Percentiles rank a stretch among this genome's conserved stretches.
Conservation (phyloP, 192 early-diverging fungal species). For the Backusella australiensis region DNA sequence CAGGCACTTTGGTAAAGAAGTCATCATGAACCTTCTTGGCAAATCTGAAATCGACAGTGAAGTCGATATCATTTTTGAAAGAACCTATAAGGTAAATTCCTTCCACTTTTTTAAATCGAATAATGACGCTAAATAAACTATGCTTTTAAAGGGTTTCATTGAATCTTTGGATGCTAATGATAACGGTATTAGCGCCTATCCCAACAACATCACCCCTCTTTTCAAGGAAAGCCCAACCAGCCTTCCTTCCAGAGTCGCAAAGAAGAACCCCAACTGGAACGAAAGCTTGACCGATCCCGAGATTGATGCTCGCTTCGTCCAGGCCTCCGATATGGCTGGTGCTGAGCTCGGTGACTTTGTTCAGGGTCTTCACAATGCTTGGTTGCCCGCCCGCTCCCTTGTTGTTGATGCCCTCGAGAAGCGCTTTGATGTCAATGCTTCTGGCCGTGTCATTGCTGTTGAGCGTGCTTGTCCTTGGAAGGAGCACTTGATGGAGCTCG, state of each 20-base stretch:
- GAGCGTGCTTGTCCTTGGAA: slow-evolving; percentile 92
- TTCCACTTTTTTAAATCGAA: background rate
- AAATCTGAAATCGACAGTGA: slow-evolving; percentile 48
- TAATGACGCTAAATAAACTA: background rate
- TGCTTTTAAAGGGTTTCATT: slow-evolving; percentile 53
- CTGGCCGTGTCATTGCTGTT: slow-evolving; percentile 81
- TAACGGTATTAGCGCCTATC: slow-evolving; percentile 92
- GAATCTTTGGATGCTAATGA: slow-evolving; percentile 84
- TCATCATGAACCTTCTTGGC: slow-evolving; percentile 61
- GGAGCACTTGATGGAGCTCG: slow-evolving; percentile 78
- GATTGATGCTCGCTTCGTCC: slow-evolving; percentile 62
- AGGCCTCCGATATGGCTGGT: slow-evolving; percentile 76
- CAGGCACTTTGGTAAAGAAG: slow-evolving; percentile 84
- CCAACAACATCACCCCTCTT: slow-evolving; percentile 69
- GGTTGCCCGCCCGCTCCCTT: slow-evolving; percentile 87
- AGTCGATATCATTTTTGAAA: slow-evolving; percentile 72
- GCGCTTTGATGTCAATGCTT: slow-evolving; percentile 57
- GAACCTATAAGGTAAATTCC: slow-evolving; percentile 70
- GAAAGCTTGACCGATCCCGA: slow-evolving; percentile 64
- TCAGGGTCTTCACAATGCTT: slow-evolving; percentile 68
- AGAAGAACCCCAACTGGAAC: slow-evolving; percentile 96
- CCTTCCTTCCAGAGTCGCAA: slow-evolving; percentile 76
- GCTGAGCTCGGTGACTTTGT: slow-evolving; percentile 70
- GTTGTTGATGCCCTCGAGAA: slow-evolving; percentile 70
- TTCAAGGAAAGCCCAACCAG: slow-evolving; percentile 79